Base-by-base conservation (phyloP, 345 rosid species). In the Bruguiera parviflora region DNA sequence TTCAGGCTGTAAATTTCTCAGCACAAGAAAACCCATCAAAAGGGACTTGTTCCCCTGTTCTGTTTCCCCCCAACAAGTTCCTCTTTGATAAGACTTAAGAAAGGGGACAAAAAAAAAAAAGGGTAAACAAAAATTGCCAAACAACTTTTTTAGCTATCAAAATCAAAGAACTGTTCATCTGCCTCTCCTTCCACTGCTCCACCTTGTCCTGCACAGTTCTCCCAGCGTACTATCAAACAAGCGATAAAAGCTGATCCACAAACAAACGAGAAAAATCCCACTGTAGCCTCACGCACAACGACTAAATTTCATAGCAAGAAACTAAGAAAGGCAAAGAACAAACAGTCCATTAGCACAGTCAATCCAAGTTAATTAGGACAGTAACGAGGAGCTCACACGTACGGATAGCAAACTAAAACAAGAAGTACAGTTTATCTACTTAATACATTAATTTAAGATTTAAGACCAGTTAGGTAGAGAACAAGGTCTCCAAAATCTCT, bases 401-500 rank as follows among this genome's bases (percentile, higher is more conserved):
- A 52, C 58, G 15, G 27, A 55, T 8, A 55, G 21, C 65, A 4
- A 19, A 35, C 65, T n/a, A 61, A 31, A 35, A 22, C 27, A 55
- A 55, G 2, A 13, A 43, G 19, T 15, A 43, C 49, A 43, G 49
- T 43, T 43, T 43, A 43, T 43, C 16, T 15, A 18, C 49, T 43
- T 13, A 43, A 43, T 43, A 43, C 16, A 43, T 43, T 43, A 15
- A 13, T 43, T 43, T 43, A 43, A 43, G 49, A 13, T 15, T 43
- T 43, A 43, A 43, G 49, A 27, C 21, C 56, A 32, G 53, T 39
- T 46, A 67, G 53, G 22, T 55, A 28, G 72, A 72, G 61, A 77
- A 77, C 73, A 77, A 64, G 6, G 67, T 47, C 20, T 71, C 80
- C 71, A 68, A 67, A 56, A 76, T 71, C 56, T 76, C 80, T 2